These are phyloP conservation scores for Chloranthus sessilifolius DNA, from an alignment of 164 flowering plant species.

Conservation along the genomic window DNA sequence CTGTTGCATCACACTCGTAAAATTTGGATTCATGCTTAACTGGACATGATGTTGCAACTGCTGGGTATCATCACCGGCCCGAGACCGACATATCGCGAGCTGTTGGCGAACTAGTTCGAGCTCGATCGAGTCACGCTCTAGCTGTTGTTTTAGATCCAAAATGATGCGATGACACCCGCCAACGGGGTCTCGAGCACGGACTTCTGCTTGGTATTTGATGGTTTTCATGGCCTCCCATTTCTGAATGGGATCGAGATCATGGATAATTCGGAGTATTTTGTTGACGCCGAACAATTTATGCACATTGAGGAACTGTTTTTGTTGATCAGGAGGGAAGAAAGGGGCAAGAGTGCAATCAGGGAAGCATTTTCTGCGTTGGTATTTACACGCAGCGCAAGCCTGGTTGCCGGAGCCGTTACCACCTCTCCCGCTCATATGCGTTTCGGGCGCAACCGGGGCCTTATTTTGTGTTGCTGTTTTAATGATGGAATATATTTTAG, in stretches of 20 bases:
- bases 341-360: slow-evolving; percentile 66
- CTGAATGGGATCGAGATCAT: slow-evolving; percentile 22
- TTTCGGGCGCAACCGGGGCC: background rate
- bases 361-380: slow-evolving; percentile 66
- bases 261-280: slow-evolving; percentile 49
- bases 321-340: slow-evolving; percentile 56
- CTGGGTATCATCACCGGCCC: slow-evolving; percentile 4
- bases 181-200: slow-evolving; percentile 54
- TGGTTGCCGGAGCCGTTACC: slow-evolving; percentile 20
- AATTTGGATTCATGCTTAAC: too few relatives aligned
- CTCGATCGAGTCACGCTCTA: slow-evolving; percentile 26
- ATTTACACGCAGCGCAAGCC: slow-evolving; percentile 76
- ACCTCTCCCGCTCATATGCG: background rate
- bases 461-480: slow-evolving; percentile 1
- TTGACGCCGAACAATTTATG: slow-evolving; percentile 72
- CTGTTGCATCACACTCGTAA: too few relatives aligned
- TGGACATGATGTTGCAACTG: too few relatives aligned
- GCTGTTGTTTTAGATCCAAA: slow-evolving; percentile 27
- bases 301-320: slow-evolving; percentile 51
- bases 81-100: slow-evolving; percentile 28
- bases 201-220: slow-evolving; percentile 52
- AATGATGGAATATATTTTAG: background rate
- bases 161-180: slow-evolving; percentile 48
- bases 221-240: slow-evolving; percentile 48
- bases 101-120: slow-evolving; percentile 37